Percentiles rank a stretch among this genome's conserved stretches.
Conservation (phyloP, 305 asterid species). For the Fraxinus nigra region DNA sequence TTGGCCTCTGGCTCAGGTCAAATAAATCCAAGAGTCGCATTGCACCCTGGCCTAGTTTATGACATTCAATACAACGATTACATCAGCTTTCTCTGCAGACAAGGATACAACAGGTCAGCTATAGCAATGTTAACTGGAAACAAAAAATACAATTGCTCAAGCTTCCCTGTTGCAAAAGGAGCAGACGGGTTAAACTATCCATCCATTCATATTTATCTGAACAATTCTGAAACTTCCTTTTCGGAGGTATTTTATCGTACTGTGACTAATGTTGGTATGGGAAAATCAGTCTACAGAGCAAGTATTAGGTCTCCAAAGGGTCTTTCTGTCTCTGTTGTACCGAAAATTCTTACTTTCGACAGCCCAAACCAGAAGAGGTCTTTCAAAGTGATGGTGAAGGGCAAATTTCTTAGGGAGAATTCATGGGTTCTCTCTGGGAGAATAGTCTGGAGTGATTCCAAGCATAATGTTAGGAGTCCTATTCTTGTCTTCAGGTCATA, state of each 20-base stretch:
- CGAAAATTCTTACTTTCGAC: slow-evolving; percentile 39
- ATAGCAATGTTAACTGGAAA: slow-evolving; percentile 47
- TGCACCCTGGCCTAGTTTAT: slow-evolving; percentile 74
- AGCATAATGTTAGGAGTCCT: slow-evolving; percentile 60
- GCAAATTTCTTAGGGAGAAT: slow-evolving; percentile 23
- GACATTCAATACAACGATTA: slow-evolving; percentile 47
- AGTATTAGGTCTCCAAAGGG: slow-evolving; percentile 35
- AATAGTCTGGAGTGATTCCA: slow-evolving; percentile 49
- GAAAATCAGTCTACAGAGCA: slow-evolving; percentile 42
- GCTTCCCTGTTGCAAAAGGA: slow-evolving; percentile 38
- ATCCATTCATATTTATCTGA: slow-evolving; percentile 51
- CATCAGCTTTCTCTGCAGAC: slow-evolving; percentile 62
- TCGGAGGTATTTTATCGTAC: slow-evolving; percentile 52
- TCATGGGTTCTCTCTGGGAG: slow-evolving; percentile 50
- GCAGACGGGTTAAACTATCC: slow-evolving; percentile 81
- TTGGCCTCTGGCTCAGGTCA: slow-evolving; percentile 73
- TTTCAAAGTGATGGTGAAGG: slow-evolving; percentile 52
- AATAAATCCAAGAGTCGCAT: slow-evolving; percentile 55
- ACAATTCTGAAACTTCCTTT: slow-evolving; percentile 23
- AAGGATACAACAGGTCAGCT: slow-evolving; percentile 45
- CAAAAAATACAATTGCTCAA: slow-evolving; percentile 47
- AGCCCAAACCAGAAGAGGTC: slow-evolving; percentile 37
- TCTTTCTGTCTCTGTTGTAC: slow-evolving; percentile 47
- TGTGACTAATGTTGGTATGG: slow-evolving; percentile 56
- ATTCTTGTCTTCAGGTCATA: slow-evolving; percentile 46